Percentiles rank a stretch among this genome's conserved stretches.
These are phyloP conservation scores for Centrapalus pauciflorus DNA, from an alignment of 129 eudicot species.

Conservation along the genomic window DNA sequence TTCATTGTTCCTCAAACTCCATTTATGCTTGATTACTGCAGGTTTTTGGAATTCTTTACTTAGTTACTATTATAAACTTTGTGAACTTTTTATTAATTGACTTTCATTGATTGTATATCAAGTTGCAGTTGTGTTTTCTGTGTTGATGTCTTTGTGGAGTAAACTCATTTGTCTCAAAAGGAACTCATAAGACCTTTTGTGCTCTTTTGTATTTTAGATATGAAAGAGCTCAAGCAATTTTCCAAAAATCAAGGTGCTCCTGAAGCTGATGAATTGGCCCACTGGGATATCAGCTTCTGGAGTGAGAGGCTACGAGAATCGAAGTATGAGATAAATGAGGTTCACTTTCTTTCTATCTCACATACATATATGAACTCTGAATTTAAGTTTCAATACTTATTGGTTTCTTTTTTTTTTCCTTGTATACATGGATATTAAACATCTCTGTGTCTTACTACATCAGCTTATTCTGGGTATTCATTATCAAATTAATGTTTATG, in stretches of 20 bases:
- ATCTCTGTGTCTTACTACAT: too few relatives aligned
- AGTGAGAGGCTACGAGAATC: constrained; percentile 99
- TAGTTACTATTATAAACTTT: neutral
- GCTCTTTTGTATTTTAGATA: constrained; percentile 40
- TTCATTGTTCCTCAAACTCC: too few relatives aligned
- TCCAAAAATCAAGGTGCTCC: constrained; percentile 71
- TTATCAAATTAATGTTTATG: too few relatives aligned
- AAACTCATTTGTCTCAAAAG: too few relatives aligned
- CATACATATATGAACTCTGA: neutral
- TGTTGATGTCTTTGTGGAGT: neutral
- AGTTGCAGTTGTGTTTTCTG: neutral
- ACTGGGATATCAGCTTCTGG: constrained; percentile 89
- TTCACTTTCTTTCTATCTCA: constrained; percentile 8
- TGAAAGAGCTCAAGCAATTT: constrained; percentile 77
- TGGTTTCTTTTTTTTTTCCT: neutral
- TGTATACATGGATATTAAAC: too few relatives aligned
- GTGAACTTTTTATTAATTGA: neutral
- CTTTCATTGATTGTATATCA: neutral
- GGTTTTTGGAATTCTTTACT: too few relatives aligned
- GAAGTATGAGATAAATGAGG: constrained; percentile 94
- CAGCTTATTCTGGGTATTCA: too few relatives aligned
- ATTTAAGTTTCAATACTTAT: neutral
- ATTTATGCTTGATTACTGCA: too few relatives aligned
- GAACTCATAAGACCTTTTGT: neutral
- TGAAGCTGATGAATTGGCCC: constrained; percentile 73